phyloP scores from a whole-genome alignment of 495 filamentous ascomycete genomes.

The Aspergillus ostianus region DNA sequence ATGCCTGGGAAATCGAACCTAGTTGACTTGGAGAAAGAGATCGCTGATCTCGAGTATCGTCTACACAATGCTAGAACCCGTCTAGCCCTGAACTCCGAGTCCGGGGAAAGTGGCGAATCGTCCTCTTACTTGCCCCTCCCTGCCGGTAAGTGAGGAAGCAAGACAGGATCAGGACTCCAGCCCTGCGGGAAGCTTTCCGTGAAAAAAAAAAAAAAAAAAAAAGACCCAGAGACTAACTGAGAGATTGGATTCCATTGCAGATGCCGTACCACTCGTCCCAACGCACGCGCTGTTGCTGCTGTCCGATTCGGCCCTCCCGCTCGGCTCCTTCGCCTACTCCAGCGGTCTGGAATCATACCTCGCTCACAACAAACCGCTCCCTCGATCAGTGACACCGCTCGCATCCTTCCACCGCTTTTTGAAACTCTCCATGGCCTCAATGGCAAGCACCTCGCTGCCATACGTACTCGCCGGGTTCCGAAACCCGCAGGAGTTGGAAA shows the following conservation, averaged over 20 bases:
- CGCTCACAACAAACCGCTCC: constrained; percentile 63
- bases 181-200: too few species aligned
- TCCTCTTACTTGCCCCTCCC: constrained; percentile 9
- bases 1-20: constrained; percentile 21
- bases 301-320: constrained; percentile 90
- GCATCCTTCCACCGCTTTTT: constrained; percentile 72
- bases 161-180: too few species aligned
- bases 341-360: constrained; percentile 92
- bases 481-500: constrained; percentile 52
- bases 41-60: constrained; percentile 50
- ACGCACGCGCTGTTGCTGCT: constrained; percentile 85
- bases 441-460: constrained; percentile 77
- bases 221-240: too few species aligned
- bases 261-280: constrained; percentile 12
- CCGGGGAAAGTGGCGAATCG: constrained; percentile 3
- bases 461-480: constrained; percentile 78
- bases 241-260: background rate
- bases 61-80: constrained; percentile 37
- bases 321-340: constrained; percentile 97
- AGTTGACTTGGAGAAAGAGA: constrained; percentile 47
- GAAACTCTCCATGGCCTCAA: constrained; percentile 69
- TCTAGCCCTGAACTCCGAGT: constrained; percentile 16
- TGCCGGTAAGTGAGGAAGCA: constrained; percentile 9
- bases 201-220: too few species aligned
- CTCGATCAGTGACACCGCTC: constrained; percentile 31